Evolutionary conservation across 208 protist genomes (phyloP), one percentile per base, ranked within the genome.

Genomic region (Trypanosoma cruzi): DNA sequence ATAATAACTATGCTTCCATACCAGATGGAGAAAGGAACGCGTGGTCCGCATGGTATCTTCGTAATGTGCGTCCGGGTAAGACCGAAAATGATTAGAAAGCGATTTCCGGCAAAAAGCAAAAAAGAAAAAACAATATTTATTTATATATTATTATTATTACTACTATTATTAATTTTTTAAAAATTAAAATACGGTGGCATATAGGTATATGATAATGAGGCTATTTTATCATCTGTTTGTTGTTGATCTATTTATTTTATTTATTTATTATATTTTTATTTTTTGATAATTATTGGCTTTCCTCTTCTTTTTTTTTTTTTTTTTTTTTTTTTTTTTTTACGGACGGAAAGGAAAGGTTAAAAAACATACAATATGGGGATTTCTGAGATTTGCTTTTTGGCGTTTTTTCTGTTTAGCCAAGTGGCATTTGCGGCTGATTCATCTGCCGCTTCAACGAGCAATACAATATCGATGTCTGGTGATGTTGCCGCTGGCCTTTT

Each of bases 41-140:
- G 14, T 93, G 84, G 82, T 93, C 87, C 18, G 87, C 87, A 8
- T 93, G 87, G 87, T 93, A 93, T 76, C 63, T 93, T 50, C 81
- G 87, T 31, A 80, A 93, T 62, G 62, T 90, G 13, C 80, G 82
- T 44, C 48, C 72, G 5, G 55, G 74, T 53, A 55, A 66, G 26
- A 57, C 36, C 18, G 2, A 32, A 46, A 42, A 73, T 13, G 44
- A 55, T 5, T 73, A 64, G 42, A 46, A n/a, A 20, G 44, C 14
- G 22, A 24, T 32, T 34, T 32, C 5, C n/a, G n/a, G n/a, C n/a
- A n/a, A n/a, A n/a, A n/a, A n/a, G n/a, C n/a, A n/a, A n/a, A n/a
- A n/a, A n/a, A n/a, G n/a, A n/a, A n/a, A n/a, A n/a, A n/a, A n/a
- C n/a, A n/a, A n/a, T n/a, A n/a, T n/a, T n/a, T n/a, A n/a, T n/a